These are phyloP conservation scores for Pichia sp. DNA, from an alignment of 1,139 yeast genomes.

Conservation along the genomic window DNA sequence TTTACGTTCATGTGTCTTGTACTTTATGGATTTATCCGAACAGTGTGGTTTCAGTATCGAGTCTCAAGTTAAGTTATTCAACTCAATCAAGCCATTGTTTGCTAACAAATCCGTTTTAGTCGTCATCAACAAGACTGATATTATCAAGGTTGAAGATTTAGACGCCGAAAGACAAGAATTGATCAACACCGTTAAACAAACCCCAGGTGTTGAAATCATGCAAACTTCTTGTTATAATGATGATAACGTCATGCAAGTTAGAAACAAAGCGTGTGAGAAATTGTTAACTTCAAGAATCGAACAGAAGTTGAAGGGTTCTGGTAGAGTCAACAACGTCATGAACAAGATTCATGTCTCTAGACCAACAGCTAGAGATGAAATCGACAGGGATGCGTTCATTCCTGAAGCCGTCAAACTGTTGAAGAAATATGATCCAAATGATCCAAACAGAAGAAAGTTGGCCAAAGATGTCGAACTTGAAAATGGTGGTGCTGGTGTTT, in stretches of 20 bases:
- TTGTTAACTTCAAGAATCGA: conserved; percentile 92
- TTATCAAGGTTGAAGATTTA: conserved; percentile 76
- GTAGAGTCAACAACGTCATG: conserved; percentile 80
- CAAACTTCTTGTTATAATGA: conserved; percentile 90
- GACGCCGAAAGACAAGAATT: conserved; percentile 68
- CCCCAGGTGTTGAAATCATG: conserved; percentile 86
- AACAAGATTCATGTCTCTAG: conserved; percentile 93
- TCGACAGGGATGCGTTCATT: conserved; percentile 68
- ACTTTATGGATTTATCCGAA: conserved; percentile 97
- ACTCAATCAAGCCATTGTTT: conserved; percentile 92
- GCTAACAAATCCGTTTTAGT: conserved; percentile 95
- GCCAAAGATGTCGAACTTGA: conserved; percentile 88
- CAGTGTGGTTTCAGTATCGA: conserved; percentile 98
- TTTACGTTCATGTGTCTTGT: conserved; percentile 88
- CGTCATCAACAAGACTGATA: conserved; percentile 92
- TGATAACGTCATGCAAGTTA: conserved; percentile 90
- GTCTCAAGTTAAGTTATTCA: conserved; percentile 94
- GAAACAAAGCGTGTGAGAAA: conserved; percentile 97
- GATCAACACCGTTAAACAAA: conserved; percentile 50
- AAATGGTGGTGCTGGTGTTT: conserved; percentile 99
- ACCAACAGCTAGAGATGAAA: conserved; percentile 84
- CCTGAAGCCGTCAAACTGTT: conserved; percentile 62
- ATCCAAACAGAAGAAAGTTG: conserved; percentile 74
- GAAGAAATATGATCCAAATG: conserved; percentile 66
- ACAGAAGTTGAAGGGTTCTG: conserved; percentile 89